Evolutionary conservation across 1,139 yeast genomes (phyloP).

Genomic region (Taphrina betulina): DNA sequence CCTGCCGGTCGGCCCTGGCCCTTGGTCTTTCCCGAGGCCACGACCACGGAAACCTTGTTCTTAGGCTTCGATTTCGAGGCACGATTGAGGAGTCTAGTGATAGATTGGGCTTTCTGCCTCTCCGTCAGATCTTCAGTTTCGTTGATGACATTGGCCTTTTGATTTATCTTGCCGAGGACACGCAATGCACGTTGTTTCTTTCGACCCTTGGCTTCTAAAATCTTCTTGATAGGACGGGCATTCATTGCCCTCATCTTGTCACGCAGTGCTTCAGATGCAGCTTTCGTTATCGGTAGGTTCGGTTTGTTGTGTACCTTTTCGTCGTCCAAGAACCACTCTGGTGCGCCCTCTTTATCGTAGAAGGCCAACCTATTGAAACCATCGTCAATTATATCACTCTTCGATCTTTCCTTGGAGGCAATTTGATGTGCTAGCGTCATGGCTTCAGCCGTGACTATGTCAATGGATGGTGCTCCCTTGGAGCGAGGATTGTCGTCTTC

Average conservation of each 20-base stretch:
- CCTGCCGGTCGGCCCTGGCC: constrained; percentile 98
- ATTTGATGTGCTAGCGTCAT: constrained; percentile 97
- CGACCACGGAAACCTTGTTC: constrained; percentile 85
- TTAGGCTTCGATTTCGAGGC: constrained; percentile 65
- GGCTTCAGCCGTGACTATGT: constrained; percentile 88
- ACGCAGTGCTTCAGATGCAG: constrained; percentile 87
- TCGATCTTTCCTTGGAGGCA: constrained; percentile 58
- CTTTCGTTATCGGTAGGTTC: constrained; percentile 89
- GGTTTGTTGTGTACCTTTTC: constrained; percentile 83
- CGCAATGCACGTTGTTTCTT: constrained; percentile 91
- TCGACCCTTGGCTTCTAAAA: constrained; percentile 93
- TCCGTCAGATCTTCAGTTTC: constrained; percentile 87
- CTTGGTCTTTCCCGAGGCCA: constrained; percentile 80
- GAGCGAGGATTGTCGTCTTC: constrained; percentile 52
- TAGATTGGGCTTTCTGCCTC: constrained; percentile 91
- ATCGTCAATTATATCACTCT: constrained; percentile 80
- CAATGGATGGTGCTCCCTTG: constrained; percentile 54
- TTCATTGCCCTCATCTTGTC: constrained; percentile 87
- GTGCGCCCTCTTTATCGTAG: constrained; percentile 85
- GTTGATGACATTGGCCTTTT: constrained; percentile 87
- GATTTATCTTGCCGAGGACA: constrained; percentile 84
- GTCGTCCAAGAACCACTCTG: constrained; percentile 94
- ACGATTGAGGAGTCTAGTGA: constrained; percentile 78
- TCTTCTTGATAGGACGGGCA: constrained; percentile 97
- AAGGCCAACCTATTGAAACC: constrained; percentile 90